phyloP scores from a whole-genome alignment of 1,284 basidiomycete species.

The Trichosporon ovoides region DNA sequence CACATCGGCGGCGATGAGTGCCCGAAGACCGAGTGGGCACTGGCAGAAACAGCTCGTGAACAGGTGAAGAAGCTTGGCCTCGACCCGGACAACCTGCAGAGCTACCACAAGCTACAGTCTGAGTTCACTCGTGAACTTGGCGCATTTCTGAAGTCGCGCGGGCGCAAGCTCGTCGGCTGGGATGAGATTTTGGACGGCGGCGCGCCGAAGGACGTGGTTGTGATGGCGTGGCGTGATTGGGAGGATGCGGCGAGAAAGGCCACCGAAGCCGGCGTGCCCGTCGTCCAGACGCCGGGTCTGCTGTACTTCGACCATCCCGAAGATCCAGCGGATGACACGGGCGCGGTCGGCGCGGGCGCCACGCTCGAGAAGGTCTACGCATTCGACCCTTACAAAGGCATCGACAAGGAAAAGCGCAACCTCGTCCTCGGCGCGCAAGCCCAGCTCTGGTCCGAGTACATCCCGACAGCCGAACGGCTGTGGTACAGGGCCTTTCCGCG shows the following conservation, averaged over 20 bases:
- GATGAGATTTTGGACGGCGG: conserved; percentile 25
- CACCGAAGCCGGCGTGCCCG: conserved; percentile 9
- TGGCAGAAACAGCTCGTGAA: background rate
- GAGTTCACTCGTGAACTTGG: conserved; percentile 17
- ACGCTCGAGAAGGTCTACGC: conserved; percentile 16
- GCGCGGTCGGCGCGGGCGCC: conserved; percentile 13
- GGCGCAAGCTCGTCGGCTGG: conserved; percentile 20
- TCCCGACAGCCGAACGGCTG: conserved; percentile 13
- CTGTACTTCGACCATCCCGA: conserved; percentile 23
- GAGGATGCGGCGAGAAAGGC: conserved; percentile 7
- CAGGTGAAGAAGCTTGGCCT: conserved; percentile 13
- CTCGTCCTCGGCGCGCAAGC: conserved; percentile 20
- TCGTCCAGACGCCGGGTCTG: conserved; percentile 14
- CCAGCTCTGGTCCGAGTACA: conserved; percentile 23
- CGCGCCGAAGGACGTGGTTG: conserved; percentile 7
- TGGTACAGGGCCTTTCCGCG: conserved; percentile 24
- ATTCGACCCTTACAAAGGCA: conserved; percentile 13
- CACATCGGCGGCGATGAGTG: conserved; percentile 21
- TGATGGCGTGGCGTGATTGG: conserved; percentile 21
- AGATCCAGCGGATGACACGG: conserved; percentile 12
- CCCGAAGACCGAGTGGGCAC: conserved; percentile 20
- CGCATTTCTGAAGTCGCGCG: conserved; percentile 9
- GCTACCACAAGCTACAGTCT: conserved; percentile 17
- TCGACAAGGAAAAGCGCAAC: conserved; percentile 4
- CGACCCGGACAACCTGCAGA: background rate